Percentiles rank a stretch among this genome's conserved stretches.
Evolutionary conservation across 768 basidiomycete genomes (phyloP).

Genomic region (Pulveroboletus sp.): DNA sequence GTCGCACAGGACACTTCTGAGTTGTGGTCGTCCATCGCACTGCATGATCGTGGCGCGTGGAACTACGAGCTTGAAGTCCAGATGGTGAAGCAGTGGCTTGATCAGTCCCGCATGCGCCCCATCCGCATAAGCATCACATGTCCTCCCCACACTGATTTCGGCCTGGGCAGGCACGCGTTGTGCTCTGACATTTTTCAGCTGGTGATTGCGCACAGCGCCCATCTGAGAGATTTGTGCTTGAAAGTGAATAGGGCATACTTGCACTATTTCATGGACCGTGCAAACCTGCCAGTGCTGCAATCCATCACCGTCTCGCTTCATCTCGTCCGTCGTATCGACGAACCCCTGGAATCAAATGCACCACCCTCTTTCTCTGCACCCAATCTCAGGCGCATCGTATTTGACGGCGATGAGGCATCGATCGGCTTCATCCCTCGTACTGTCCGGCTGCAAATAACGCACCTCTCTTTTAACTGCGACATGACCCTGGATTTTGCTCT

Average conservation of each 20-base stretch:
- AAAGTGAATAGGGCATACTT: constrained; percentile 18
- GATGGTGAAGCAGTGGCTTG: constrained; percentile 24
- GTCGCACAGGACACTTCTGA: constrained; percentile 28
- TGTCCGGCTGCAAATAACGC: constrained; percentile 18
- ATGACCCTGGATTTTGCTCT: constrained; percentile 16
- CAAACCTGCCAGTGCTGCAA: constrained; percentile 8
- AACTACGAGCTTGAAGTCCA: constrained; percentile 22
- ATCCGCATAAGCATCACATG: constrained; percentile 21
- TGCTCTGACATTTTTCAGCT: constrained; percentile 22
- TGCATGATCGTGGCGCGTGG: constrained; percentile 29
- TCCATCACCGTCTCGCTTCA: constrained; percentile 19
- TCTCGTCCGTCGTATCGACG: constrained; percentile 2
- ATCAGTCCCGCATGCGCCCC: constrained; percentile 17
- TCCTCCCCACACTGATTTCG: constrained; percentile 16
- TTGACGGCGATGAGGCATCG: constrained; percentile 11
- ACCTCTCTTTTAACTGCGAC: constrained; percentile 20
- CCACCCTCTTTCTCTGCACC: constrained; percentile 12
- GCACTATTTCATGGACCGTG: constrained; percentile 11
- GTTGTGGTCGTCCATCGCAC: constrained; percentile 28
- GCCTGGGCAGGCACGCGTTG: neutral
- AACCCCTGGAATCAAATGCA: neutral
- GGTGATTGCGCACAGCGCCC: constrained; percentile 17
- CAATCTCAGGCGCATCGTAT: constrained; percentile 11
- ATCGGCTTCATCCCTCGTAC: constrained; percentile 14
- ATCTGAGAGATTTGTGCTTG: constrained; percentile 16